These are phyloP conservation scores for Colletotrichum sublineola DNA, from an alignment of 2,329 filamentous ascomycete genomes.

Conservation along the genomic window DNA sequence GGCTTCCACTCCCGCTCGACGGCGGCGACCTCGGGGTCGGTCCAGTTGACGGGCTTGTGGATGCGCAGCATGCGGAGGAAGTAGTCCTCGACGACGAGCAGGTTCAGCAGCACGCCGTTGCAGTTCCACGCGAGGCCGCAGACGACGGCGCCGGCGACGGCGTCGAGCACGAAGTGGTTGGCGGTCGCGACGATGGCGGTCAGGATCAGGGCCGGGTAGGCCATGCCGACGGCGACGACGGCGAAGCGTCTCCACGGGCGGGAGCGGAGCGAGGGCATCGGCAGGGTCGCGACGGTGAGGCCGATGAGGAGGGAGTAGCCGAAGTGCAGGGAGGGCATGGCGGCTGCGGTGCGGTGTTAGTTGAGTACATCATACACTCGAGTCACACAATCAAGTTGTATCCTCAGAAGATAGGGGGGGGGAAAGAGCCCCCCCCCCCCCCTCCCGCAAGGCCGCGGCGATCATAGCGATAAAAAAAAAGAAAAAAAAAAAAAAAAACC, in stretches of 20 bases:
- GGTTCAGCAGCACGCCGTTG: conserved; percentile 69
- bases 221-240: conserved; percentile 64
- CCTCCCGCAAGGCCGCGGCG: too few species aligned
- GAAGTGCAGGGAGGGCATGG: conserved; percentile 83
- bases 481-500: conserved; percentile 44
- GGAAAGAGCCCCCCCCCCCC: too few species aligned
- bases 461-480: too few species aligned
- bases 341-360: conserved; percentile 59
- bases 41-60: conserved; percentile 70
- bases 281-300: conserved; percentile 75
- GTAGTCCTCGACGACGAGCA: conserved; percentile 76
- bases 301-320: conserved; percentile 82
- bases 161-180: conserved; percentile 81
- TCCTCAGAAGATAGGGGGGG: not conserved
- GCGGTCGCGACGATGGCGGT: conserved; percentile 78
- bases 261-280: conserved; percentile 67
- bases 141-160: conserved; percentile 75
- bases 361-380: too few species aligned
- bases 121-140: conserved; percentile 74
- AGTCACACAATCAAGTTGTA: not conserved
- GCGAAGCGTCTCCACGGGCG: conserved; percentile 63
- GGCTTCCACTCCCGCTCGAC: conserved; percentile 52
- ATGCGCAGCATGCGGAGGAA: conserved; percentile 74
- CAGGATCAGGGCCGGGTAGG: conserved; percentile 75
- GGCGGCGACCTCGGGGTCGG: conserved; percentile 52